A percentile compares a stretch with the other conserved stretches of the same genome.
These are phyloP conservation scores for Phytomonas francai DNA, from an alignment of 208 protist genomes.

Conservation along the genomic window DNA sequence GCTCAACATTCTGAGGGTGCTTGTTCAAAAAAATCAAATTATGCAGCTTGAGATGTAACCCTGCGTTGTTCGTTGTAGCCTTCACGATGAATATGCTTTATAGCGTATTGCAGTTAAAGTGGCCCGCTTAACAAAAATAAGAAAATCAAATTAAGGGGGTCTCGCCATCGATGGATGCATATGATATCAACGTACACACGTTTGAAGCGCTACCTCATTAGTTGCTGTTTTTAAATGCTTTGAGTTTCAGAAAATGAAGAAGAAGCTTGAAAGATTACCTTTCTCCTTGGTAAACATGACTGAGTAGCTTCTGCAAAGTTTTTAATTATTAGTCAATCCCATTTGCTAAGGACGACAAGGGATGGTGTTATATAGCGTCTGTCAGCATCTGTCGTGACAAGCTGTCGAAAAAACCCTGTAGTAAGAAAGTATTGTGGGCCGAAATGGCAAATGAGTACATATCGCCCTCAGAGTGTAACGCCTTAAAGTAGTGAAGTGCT, in stretches of 20 bases:
- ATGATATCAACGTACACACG: background rate
- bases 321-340: background rate
- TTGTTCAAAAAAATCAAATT: background rate
- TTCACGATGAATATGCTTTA: background rate
- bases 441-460: no score
- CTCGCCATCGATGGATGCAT: background rate
- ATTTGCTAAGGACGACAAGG: background rate
- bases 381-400: background rate
- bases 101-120: background rate
- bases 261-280: background rate
- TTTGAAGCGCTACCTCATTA: background rate
- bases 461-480: no score
- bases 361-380: background rate
- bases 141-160: background rate
- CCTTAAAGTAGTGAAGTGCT: no score
- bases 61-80: background rate
- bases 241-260: background rate
- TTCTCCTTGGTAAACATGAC: background rate
- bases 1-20: background rate
- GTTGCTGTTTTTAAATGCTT: background rate
- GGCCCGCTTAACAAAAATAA: background rate
- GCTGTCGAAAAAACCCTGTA: no score
- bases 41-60: background rate
- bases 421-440: no score
- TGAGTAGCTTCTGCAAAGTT: background rate